Evolutionary conservation across 768 basidiomycete genomes (phyloP).

Genomic region (Suillus fuscotomentosus): DNA sequence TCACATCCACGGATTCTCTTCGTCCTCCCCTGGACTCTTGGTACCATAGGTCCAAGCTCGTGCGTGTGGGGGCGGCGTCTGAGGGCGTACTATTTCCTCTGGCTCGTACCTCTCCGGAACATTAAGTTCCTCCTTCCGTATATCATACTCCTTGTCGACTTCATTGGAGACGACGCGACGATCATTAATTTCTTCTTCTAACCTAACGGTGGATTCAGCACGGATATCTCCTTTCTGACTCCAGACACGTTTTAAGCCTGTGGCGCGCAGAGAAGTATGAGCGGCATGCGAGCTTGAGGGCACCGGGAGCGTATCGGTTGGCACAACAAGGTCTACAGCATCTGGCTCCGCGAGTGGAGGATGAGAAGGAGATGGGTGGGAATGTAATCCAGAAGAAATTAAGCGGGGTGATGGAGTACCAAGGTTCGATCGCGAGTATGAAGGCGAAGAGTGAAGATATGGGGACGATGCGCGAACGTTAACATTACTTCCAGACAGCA

Average conservation of each 20-base stretch:
- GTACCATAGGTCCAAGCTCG: constrained; percentile 9
- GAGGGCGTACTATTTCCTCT: constrained; percentile 11
- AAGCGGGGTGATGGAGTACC: constrained; percentile 8
- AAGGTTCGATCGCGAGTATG: constrained; percentile 11
- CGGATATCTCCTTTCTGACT: constrained; percentile 7
- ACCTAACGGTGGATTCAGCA: too few relatives aligned
- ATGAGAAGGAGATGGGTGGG: constrained; percentile 5
- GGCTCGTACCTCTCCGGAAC: neutral
- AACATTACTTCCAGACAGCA: constrained; percentile 6
- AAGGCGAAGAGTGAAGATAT: constrained; percentile 13
- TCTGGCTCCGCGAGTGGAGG: constrained; percentile 43
- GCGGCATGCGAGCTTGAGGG: constrained; percentile 14
- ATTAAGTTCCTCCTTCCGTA: neutral
- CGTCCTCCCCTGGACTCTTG: constrained; percentile 17
- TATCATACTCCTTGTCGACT: constrained; percentile 2
- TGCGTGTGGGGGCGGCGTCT: constrained; percentile 21
- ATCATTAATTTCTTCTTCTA: neutral
- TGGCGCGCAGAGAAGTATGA: constrained; percentile 18
- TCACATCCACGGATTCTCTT: constrained; percentile 27
- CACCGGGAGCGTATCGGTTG: constrained; percentile 14
- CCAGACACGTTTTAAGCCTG: constrained; percentile 27
- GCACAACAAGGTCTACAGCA: constrained; percentile 85
- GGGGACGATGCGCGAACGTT: constrained; percentile 12
- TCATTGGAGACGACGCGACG: constrained; percentile 7
- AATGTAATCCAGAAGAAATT: neutral